Conservation (phyloP, 2,329 filamentous ascomycete species). For the Helotiales sp. region DNA sequence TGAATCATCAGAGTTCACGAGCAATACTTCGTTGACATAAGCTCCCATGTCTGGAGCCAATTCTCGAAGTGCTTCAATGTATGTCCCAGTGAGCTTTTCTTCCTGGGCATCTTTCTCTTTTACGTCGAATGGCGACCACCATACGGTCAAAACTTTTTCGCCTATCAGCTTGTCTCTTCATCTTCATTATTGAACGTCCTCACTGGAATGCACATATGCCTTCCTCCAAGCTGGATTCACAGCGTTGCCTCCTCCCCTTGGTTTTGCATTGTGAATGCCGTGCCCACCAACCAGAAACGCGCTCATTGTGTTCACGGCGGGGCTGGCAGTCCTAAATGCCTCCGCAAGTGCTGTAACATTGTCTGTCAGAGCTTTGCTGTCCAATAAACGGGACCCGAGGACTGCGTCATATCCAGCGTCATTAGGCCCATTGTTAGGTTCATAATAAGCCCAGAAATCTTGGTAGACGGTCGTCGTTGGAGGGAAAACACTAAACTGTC, state of each 20-base stretch:
- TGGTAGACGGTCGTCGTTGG: constrained; percentile 11
- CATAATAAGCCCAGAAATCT: constrained; percentile 27
- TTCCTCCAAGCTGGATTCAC: constrained; percentile 53
- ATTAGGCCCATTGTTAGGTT: constrained; percentile 39
- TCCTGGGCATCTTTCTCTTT: constrained; percentile 8
- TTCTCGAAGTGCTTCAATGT: constrained; percentile 21
- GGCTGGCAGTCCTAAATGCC: constrained; percentile 39
- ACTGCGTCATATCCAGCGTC: constrained; percentile 40
- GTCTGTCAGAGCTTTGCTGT: constrained; percentile 37
- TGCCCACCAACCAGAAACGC: constrained; percentile 45
- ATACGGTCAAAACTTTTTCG: constrained; percentile 1
- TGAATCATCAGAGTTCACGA: constrained; percentile 9
- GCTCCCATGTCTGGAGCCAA: constrained; percentile 28
- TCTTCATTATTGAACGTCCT: constrained; percentile 17
- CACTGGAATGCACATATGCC: constrained; percentile 43
- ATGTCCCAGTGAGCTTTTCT: constrained; percentile 17
- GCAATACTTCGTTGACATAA: constrained; percentile 29
- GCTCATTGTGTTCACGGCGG: constrained; percentile 33
- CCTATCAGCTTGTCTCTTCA: background rate
- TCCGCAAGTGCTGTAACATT: constrained; percentile 38
- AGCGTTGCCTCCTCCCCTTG: constrained; percentile 46
- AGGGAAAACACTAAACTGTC: constrained; percentile 25
- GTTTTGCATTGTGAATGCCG: constrained; percentile 44
- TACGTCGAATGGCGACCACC: constrained; percentile 21
- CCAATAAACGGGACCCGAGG: constrained; percentile 47